Evolutionary conservation across 2,329 filamentous ascomycete species (phyloP).

Genomic region (Ophiocordyceps sinensis): DNA sequence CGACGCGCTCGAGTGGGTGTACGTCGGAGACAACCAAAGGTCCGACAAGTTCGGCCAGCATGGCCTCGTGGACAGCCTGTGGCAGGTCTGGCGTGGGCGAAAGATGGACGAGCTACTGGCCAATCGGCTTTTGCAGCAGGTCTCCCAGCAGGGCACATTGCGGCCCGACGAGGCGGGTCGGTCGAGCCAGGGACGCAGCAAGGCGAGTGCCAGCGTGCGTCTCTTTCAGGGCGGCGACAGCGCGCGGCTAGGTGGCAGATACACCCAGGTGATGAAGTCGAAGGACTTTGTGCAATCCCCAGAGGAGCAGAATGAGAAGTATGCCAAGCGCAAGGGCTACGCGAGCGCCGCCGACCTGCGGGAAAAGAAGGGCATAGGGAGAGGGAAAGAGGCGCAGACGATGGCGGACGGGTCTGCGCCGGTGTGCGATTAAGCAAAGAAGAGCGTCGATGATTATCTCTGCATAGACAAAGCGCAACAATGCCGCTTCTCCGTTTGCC

Average conservation of each 20-base stretch:
- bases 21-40: slow-evolving; percentile 52
- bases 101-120: slow-evolving; percentile 88
- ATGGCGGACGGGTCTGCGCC: slow-evolving; percentile 4
- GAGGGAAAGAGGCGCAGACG: slow-evolving; percentile 13
- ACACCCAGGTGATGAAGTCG: slow-evolving; percentile 35
- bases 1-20: slow-evolving; percentile 64
- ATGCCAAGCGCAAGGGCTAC: slow-evolving; percentile 47
- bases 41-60: slow-evolving; percentile 47
- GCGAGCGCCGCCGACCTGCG: slow-evolving; percentile 34
- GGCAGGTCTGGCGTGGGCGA: slow-evolving; percentile 66
- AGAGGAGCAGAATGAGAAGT: slow-evolving; percentile 44
- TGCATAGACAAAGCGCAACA: neutral
- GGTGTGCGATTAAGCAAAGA: neutral
- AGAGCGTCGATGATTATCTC: neutral
- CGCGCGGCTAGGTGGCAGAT: slow-evolving; percentile 35
- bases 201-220: slow-evolving; percentile 12
- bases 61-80: slow-evolving; percentile 60
- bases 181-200: slow-evolving; percentile 17
- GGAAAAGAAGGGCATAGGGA: slow-evolving; percentile 15
- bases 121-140: slow-evolving; percentile 53
- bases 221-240: slow-evolving; percentile 42
- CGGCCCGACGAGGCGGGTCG: slow-evolving; percentile 9
- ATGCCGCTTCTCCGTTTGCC: neutral
- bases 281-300: slow-evolving; percentile 33
- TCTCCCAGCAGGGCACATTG: slow-evolving; percentile 19